phyloP scores from a whole-genome alignment of 768 basidiomycete species.

The Clavulina sp. region DNA sequence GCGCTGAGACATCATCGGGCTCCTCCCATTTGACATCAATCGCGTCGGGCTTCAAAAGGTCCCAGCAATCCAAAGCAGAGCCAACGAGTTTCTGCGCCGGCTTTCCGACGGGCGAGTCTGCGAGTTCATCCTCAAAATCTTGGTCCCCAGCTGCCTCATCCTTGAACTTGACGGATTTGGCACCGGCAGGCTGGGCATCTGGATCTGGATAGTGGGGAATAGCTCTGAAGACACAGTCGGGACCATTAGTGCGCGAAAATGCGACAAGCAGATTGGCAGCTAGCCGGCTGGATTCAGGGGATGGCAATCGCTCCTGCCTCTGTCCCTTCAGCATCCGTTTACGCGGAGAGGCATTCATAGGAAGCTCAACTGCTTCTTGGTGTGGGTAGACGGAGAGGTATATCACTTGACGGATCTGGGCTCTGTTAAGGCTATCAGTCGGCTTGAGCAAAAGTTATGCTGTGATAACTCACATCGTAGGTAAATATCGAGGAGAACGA shows the following conservation, averaged over 20 bases:
- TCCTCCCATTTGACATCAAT: not conserved
- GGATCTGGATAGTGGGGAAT: not conserved
- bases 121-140: not conserved
- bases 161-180: not conserved
- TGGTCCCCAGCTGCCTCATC: not conserved
- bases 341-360: not conserved
- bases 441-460: no score
- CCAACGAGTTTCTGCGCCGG: not conserved
- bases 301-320: not conserved
- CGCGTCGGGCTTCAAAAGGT: not conserved
- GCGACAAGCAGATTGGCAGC: not conserved
- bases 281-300: not conserved
- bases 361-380: not conserved
- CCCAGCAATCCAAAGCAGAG: not conserved
- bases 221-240: not conserved
- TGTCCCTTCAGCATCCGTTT: not conserved
- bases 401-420: slow-evolving; percentile 1
- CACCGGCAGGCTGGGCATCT: not conserved
- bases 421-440: not conserved
- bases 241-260: not conserved
- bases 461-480: not conserved
- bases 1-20: not conserved
- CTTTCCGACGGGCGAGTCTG: not conserved
- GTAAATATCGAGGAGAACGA: not conserved
- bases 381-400: slow-evolving; percentile 1